A percentile compares a stretch with the other conserved stretches of the same genome.
Conservation (phyloP, 371 early-diverging fungal species). For the Parasitella parasitica region DNA sequence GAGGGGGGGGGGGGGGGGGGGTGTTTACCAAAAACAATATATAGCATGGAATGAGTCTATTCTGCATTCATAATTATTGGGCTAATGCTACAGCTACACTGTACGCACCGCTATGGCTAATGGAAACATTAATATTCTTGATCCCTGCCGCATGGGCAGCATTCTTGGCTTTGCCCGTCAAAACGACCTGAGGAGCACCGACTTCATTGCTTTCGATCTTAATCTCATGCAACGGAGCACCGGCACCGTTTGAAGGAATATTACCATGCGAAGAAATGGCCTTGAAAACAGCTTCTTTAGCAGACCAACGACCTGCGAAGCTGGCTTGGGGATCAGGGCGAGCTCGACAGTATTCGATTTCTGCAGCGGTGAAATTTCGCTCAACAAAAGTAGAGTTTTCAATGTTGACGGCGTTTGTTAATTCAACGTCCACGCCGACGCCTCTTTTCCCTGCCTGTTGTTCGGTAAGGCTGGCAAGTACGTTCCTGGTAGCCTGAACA, state of each 20-base stretch:
- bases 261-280: constrained; percentile 78
- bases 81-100: constrained; percentile 86
- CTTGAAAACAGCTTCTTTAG: constrained; percentile 96
- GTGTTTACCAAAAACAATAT: constrained; percentile 92
- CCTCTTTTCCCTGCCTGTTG: constrained; percentile 64
- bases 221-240: constrained; percentile 91
- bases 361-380: constrained; percentile 87
- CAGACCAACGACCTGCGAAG: constrained; percentile 95
- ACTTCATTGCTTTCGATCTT: constrained; percentile 73
- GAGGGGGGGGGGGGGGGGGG: too few species aligned
- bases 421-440: constrained; percentile 94
- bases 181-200: constrained; percentile 83
- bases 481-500: constrained; percentile 57
- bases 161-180: constrained; percentile 79
- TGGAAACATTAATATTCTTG: constrained; percentile 81
- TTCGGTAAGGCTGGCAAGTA: constrained; percentile 57
- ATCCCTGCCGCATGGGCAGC: constrained; percentile 77
- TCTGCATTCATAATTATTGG: constrained; percentile 20
- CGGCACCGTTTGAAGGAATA: constrained; percentile 82
- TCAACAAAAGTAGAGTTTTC: constrained; percentile 84
- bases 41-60: background rate
- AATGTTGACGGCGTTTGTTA: constrained; percentile 77
- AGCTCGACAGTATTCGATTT: constrained; percentile 78
- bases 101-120: constrained; percentile 91
- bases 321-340: constrained; percentile 82